Evolutionary conservation across 2,329 filamentous ascomycete genomes (phyloP), one percentile per base, ranked within the genome.

Genomic region (Paecilomyces sp.): DNA sequence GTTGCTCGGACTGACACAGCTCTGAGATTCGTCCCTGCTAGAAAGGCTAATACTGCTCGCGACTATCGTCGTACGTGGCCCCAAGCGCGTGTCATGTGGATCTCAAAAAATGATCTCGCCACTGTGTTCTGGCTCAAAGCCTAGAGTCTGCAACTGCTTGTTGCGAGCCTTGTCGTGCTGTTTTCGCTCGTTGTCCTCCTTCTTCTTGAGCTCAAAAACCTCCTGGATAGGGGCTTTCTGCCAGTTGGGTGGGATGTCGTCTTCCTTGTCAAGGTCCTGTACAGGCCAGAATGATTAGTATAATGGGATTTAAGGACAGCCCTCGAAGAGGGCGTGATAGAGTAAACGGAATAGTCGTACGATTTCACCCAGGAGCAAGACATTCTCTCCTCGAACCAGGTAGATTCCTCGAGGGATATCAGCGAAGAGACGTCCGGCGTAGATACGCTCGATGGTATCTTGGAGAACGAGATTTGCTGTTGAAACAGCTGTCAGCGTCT

Each of bases 321-420:
- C 15, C 9, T 25, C 54, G 18, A 31, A 41, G 51, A 31, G 28
- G 33, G 28, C 8, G 33, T 54, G 28, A 6, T 30, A 55, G 24
- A 33, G 53, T 51, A 30, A 12, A 36, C 36, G 31, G 33, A 28
- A 18, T 18, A 57, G 52, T 59, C 79, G 55, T 77, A 84, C 82
- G 68, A 99, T 96, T 77, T 97, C 95, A 41, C 94, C 94, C 18
- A 97, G 83, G 53, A 99, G 81, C 57, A 96, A 82, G n/a, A 99
- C 94, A 74, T 99, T 99, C 79, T 99, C 94, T 66, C 94, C 94
- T 61, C 94, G 84, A 54, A 99, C 91, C 36, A 97, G 84, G 78
- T 94, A 97, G 63, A 96, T 86, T 56, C 94, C 94, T 60, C 91
- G 86, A 11, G 86, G 82, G 61, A 96, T 85, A 73, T 99, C 94